Evolutionary conservation across 2,329 filamentous ascomycete genomes (phyloP).

Genomic region (Claviceps purpurea): DNA sequence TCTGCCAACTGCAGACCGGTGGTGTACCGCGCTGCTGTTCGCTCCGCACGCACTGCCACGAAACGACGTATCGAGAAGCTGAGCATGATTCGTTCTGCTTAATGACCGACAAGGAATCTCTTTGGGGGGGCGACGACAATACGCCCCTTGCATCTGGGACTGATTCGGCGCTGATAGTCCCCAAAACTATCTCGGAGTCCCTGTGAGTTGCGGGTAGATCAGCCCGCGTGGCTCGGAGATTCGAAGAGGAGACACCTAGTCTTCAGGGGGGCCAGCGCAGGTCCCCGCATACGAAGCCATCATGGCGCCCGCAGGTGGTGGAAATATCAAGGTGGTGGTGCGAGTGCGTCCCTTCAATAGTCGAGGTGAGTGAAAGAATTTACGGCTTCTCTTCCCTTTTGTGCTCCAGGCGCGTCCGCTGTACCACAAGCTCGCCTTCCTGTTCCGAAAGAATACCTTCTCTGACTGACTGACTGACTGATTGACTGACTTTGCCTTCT

Average conservation of each 20-base stretch:
- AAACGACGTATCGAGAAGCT: not conserved
- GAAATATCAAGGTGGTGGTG: constrained; percentile 99
- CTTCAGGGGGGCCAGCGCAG: constrained; percentile 21
- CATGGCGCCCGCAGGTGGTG: constrained; percentile 52
- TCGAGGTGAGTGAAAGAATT: constrained; percentile 49
- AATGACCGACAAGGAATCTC: constrained; percentile 2
- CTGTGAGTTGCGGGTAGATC: not conserved
- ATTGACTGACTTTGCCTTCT: constrained; percentile 4
- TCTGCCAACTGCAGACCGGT: not conserved
- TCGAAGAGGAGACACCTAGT: constrained; percentile 10
- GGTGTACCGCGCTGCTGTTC: not conserved
- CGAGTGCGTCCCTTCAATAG: constrained; percentile 89
- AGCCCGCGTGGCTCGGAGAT: constrained; percentile 13
- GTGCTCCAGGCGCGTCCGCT: not conserved
- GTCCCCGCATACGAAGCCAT: constrained; percentile 20
- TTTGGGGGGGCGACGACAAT: not conserved
- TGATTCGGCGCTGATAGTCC: not conserved
- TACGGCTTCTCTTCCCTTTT: not conserved
- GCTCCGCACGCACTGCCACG: not conserved
- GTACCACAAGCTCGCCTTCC: constrained; percentile 29
- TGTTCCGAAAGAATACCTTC: not conserved
- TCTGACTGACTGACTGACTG: not conserved
- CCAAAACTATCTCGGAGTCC: not conserved
- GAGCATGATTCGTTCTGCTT: constrained; percentile 9
- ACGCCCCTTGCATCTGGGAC: not conserved